Evolutionary conservation across 2,329 filamentous ascomycete species (phyloP).

Genomic region (Emydomyces testavorans): DNA sequence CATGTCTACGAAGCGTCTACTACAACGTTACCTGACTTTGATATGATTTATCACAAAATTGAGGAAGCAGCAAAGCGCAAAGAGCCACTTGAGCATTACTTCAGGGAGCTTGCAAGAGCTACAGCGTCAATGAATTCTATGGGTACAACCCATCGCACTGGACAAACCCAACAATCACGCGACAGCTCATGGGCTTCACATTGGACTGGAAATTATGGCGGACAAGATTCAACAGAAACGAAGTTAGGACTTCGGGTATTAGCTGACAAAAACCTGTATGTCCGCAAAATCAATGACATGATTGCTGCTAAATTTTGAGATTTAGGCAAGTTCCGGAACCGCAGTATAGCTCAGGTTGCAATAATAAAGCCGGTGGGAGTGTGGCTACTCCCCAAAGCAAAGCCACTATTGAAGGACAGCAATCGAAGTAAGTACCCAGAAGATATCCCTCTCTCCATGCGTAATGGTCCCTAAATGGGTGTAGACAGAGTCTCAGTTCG

Average conservation of each 20-base stretch:
- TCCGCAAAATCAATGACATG: background rate
- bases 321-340: background rate
- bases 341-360: background rate
- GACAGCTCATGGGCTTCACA: background rate
- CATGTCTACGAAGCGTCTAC: background rate
- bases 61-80: conserved; percentile 23
- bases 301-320: background rate
- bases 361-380: background rate
- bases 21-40: conserved; percentile 18
- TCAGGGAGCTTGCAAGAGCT: conserved; percentile 21
- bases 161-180: background rate
- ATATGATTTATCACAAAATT: conserved; percentile 23
- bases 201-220: background rate
- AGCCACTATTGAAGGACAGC: background rate
- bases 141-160: background rate
- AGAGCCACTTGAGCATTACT: conserved; percentile 22
- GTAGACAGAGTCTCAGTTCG: background rate
- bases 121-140: conserved; percentile 12
- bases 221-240: background rate
- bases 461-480: background rate
- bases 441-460: background rate
- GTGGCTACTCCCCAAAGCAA: background rate
- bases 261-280: background rate
- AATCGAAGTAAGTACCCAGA: background rate
- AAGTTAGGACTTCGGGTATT: background rate